A percentile compares a stretch with the other conserved stretches of the same genome.
Evolutionary conservation across 371 early-diverging fungal species (phyloP).

Genomic region (Mucor sp.): DNA sequence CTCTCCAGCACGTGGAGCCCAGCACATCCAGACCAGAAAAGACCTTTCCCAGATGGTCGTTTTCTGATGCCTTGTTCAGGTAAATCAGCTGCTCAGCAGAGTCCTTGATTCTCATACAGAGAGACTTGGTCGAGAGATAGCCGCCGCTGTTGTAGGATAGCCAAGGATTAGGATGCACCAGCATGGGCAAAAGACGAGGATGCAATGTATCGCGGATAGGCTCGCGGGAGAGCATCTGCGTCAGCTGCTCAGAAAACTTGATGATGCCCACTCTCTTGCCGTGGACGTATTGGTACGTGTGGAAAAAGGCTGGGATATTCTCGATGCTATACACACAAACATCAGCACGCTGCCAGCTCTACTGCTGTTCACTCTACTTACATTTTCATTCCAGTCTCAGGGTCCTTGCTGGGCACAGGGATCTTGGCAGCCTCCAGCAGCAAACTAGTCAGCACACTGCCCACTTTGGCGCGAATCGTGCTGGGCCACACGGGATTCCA

Average conservation of each 20-base stretch:
- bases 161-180: conserved; percentile 95
- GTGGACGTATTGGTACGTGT: conserved; percentile 63
- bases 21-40: conserved; percentile 88
- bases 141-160: conserved; percentile 88
- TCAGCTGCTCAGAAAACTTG: conserved; percentile 67
- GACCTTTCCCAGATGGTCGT: conserved; percentile 67
- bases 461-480: conserved; percentile 64
- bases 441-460: conserved; percentile 69
- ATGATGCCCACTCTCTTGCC: conserved; percentile 81
- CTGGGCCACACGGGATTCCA: conserved; percentile 75
- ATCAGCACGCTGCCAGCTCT: neutral
- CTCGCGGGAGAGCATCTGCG: conserved; percentile 69
- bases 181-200: conserved; percentile 91
- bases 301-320: conserved; percentile 84
- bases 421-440: conserved; percentile 78
- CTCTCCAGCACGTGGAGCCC: conserved; percentile 88
- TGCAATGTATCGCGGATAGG: conserved; percentile 66
- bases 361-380: neutral
- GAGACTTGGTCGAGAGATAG: conserved; percentile 73
- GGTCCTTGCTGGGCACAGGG: conserved; percentile 59
- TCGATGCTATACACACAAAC: conserved; percentile 22
- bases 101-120: conserved; percentile 79
- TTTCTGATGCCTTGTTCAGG: conserved; percentile 80
- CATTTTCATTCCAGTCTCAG: conserved; percentile 57
- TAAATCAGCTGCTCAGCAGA: conserved; percentile 79